Percentiles rank a stretch among this genome's conserved stretches.
Evolutionary conservation across 1,284 basidiomycete species (phyloP).

Genomic region (Schizopora paradoxa): DNA sequence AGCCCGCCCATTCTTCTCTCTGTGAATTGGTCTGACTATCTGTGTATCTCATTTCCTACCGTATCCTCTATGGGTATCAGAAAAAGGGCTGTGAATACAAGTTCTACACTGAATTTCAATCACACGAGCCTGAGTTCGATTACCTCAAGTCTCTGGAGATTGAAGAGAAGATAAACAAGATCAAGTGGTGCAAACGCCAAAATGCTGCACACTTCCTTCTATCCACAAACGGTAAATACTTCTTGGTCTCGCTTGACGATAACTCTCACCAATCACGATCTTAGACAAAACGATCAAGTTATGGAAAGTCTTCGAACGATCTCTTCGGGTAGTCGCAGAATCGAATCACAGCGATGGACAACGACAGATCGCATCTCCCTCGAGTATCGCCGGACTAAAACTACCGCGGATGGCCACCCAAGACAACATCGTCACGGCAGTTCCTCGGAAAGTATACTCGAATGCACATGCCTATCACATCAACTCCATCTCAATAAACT

Average conservation of each 20-base stretch:
- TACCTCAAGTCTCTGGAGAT: conserved; percentile 99
- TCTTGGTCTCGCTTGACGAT: conserved; percentile 11
- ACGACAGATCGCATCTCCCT: conserved; percentile 57
- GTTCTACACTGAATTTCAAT: conserved; percentile 99
- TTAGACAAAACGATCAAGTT: conserved; percentile 99
- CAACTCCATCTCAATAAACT: conserved; percentile 99
- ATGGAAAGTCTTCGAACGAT: conserved; percentile 99
- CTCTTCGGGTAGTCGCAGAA: conserved; percentile 92
- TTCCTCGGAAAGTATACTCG: conserved; percentile 97
- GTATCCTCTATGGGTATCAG: too few species aligned
- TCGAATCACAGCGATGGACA: conserved; percentile 90
- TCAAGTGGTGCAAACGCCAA: conserved; percentile 99
- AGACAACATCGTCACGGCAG: conserved; percentile 97
- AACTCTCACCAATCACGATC: conserved; percentile 3
- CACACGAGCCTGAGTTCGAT: conserved; percentile 99
- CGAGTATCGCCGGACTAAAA: conserved; percentile 53
- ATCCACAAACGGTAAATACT: conserved; percentile 84
- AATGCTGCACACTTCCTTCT: conserved; percentile 96
- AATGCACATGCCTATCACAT: conserved; percentile 99
- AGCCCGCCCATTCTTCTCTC: conserved; percentile 19
- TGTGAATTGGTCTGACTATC: conserved; percentile 26
- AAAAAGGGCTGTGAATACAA: conserved; percentile 99
- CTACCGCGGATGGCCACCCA: conserved; percentile 89
- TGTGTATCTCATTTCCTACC: conserved; percentile 16
- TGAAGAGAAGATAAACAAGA: conserved; percentile 99